These are phyloP conservation scores for Aureobasidium sp. DNA, from an alignment of 2,329 filamentous ascomycete species.

Conservation along the genomic window DNA sequence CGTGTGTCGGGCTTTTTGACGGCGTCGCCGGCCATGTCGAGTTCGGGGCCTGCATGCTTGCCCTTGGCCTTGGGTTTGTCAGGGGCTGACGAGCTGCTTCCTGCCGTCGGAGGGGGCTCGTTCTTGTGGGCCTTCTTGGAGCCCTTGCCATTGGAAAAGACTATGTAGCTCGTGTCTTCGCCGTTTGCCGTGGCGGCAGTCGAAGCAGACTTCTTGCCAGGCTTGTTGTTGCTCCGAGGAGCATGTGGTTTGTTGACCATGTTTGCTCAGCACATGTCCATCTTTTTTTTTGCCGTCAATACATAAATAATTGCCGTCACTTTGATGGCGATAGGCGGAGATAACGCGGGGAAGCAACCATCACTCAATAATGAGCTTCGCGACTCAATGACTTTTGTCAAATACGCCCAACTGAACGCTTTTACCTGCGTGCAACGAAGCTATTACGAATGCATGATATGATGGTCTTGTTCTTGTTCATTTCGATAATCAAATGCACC, in stretches of 20 bases:
- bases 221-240: slow-evolving; percentile 35
- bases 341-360: not conserved
- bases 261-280: not conserved
- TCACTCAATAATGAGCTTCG: too few species aligned
- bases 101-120: slow-evolving; percentile 16
- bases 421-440: too few species aligned
- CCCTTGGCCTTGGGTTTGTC: slow-evolving; percentile 28
- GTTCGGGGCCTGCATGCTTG: slow-evolving; percentile 23
- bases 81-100: slow-evolving; percentile 18
- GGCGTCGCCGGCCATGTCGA: slow-evolving; percentile 25
- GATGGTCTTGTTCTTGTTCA: not conserved
- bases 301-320: slow-evolving; percentile 12
- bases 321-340: slow-evolving; percentile 6
- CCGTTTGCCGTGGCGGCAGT: slow-evolving; percentile 32
- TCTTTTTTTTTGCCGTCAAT: not conserved
- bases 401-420: too few species aligned
- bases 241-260: slow-evolving; percentile 47
- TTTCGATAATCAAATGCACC: not conserved
- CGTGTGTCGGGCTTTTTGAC: slow-evolving; percentile 56
- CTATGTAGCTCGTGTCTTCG: slow-evolving; percentile 44
- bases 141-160: slow-evolving; percentile 41
- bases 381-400: too few species aligned
- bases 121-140: slow-evolving; percentile 39
- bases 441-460: not conserved
- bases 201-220: slow-evolving; percentile 26